These are phyloP conservation scores for Atractiella rhizophila DNA, from an alignment of 768 basidiomycete species.

Conservation along the genomic window DNA sequence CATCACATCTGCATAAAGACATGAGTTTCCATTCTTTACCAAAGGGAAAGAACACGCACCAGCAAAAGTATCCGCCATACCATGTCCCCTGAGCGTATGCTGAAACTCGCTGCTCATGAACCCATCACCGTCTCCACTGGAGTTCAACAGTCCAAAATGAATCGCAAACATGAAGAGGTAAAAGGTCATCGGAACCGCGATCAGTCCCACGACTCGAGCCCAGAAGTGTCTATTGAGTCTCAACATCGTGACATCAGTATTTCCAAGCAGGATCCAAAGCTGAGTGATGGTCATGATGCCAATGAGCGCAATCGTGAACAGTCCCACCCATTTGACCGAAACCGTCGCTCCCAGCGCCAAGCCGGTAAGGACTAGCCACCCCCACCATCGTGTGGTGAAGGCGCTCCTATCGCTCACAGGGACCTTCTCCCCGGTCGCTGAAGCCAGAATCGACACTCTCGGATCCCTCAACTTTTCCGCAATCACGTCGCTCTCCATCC, in stretches of 20 bases:
- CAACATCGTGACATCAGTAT: constrained; percentile 46
- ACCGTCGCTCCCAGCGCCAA: constrained; percentile 73
- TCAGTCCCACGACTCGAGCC: constrained; percentile 71
- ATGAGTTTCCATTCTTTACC: too few relatives aligned
- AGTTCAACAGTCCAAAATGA: constrained; percentile 66
- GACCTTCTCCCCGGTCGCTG: not conserved
- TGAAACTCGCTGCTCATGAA: constrained; percentile 99
- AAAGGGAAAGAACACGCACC: constrained; percentile 26
- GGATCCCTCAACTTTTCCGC: too few relatives aligned
- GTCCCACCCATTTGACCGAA: constrained; percentile 91
- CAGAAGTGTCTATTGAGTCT: constrained; percentile 61
- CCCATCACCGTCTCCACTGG: constrained; percentile 86
- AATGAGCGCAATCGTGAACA: constrained; percentile 89
- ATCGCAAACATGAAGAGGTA: constrained; percentile 95
- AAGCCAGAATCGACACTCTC: too few relatives aligned
- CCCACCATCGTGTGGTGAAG: constrained; percentile 77
- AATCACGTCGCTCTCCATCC: not conserved
- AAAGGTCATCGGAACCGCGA: constrained; percentile 54
- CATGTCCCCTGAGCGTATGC: constrained; percentile 65
- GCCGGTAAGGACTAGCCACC: constrained; percentile 65
- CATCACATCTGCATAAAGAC: constrained; percentile 37
- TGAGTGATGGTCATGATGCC: constrained; percentile 61
- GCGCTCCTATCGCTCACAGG: constrained; percentile 32
- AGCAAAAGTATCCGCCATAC: constrained; percentile 80
- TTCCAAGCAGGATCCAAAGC: constrained; percentile 72